Percentiles rank a stretch among this genome's conserved stretches.
Evolutionary conservation across 768 basidiomycete species (phyloP).

Genomic region (Xerocomus spinulosus): DNA sequence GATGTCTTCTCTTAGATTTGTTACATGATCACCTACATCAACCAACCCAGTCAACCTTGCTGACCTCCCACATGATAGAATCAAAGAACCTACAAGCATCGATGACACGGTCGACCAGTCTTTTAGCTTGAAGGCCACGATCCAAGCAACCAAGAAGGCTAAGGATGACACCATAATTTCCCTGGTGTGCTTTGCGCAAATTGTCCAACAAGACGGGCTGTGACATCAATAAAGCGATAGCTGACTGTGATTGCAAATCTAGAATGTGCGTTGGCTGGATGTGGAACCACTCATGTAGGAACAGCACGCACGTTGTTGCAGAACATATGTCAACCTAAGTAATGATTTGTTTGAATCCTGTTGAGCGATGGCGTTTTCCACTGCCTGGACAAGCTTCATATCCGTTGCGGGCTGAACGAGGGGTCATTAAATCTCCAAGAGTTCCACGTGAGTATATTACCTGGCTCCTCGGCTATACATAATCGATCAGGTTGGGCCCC

Average conservation of each 20-base stretch:
- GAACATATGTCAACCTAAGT: slow-evolving; percentile 69
- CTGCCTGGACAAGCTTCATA: slow-evolving; percentile 52
- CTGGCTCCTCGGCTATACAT: slow-evolving; percentile 26
- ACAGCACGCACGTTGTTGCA: slow-evolving; percentile 63
- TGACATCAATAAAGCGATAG: slow-evolving; percentile 77
- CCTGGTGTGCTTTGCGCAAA: slow-evolving; percentile 84
- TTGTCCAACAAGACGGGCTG: slow-evolving; percentile 80
- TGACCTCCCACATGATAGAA: not conserved
- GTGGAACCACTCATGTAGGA: not conserved
- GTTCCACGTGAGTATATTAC: slow-evolving; percentile 11
- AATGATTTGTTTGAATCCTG: slow-evolving; percentile 75
- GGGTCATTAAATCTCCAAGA: slow-evolving; percentile 7
- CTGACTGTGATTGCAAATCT: slow-evolving; percentile 76
- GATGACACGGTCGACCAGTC: slow-evolving; percentile 83
- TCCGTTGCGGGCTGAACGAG: slow-evolving; percentile 43
- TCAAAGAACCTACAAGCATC: slow-evolving; percentile 51
- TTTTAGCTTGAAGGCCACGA: slow-evolving; percentile 79
- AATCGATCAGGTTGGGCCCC: slow-evolving; percentile 1
- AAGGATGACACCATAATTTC: slow-evolving; percentile 87
- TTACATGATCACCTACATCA: slow-evolving; percentile 77
- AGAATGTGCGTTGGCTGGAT: not conserved
- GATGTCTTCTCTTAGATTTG: slow-evolving; percentile 88
- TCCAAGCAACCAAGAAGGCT: slow-evolving; percentile 93
- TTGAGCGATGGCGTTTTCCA: slow-evolving; percentile 75
- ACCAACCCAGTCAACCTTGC: slow-evolving; percentile 5